Evolutionary conservation across 2,329 filamentous ascomycete species (phyloP).

Genomic region (Epichloe gansuensis): DNA sequence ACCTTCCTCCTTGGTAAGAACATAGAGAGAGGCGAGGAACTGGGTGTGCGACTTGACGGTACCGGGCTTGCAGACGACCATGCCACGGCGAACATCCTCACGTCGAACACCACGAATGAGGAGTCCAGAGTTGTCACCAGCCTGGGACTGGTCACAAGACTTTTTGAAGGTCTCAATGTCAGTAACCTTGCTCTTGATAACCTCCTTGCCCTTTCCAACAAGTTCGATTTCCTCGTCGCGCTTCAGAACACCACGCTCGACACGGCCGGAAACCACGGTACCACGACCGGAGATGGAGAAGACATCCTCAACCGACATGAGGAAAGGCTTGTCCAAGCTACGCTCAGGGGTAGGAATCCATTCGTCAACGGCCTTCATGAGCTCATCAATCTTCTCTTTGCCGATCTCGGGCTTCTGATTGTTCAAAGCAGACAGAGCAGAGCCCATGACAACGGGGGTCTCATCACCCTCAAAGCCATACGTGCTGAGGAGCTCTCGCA

Average conservation of each 20-base stretch:
- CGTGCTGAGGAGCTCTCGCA: conserved; percentile 84
- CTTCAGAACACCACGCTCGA: conserved; percentile 91
- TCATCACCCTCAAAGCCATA: conserved; percentile 98
- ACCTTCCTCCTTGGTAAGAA: conserved; percentile 94
- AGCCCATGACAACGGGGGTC: conserved; percentile 93
- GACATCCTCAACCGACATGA: conserved; percentile 94
- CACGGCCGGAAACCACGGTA: conserved; percentile 92
- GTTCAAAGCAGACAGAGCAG: conserved; percentile 88
- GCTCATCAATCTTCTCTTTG: conserved; percentile 75
- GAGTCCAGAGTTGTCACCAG: conserved; percentile 96
- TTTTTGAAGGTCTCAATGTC: conserved; percentile 99
- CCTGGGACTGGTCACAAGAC: conserved; percentile 90
- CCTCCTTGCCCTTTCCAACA: conserved; percentile 66
- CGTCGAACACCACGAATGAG: conserved; percentile 91
- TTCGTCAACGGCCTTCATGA: conserved; percentile 75
- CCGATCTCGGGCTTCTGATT: conserved; percentile 79
- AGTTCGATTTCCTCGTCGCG: conserved; percentile 90
- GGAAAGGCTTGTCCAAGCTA: conserved; percentile 94
- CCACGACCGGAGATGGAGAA: conserved; percentile 88
- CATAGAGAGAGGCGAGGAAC: conserved; percentile 93
- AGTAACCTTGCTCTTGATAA: conserved; percentile 98
- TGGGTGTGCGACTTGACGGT: conserved; percentile 75
- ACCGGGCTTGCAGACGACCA: conserved; percentile 81
- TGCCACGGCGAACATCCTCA: conserved; percentile 87
- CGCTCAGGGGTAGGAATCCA: conserved; percentile 96